These are phyloP conservation scores for Fusarium pilosicola DNA, from an alignment of 2,329 filamentous ascomycete species.

Conservation along the genomic window DNA sequence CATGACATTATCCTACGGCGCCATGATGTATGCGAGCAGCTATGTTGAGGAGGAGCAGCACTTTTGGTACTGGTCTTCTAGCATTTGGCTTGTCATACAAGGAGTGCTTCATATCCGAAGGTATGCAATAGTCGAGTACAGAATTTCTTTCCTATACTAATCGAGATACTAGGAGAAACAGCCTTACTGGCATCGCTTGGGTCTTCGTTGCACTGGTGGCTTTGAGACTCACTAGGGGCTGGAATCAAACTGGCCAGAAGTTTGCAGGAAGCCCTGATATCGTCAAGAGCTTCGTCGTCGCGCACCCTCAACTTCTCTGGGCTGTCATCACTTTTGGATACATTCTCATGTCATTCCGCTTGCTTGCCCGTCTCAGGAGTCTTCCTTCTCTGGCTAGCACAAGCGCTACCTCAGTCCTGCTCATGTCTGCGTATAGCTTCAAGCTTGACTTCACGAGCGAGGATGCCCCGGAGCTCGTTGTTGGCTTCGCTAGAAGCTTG, in stretches of 20 bases:
- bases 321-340: slow-evolving; percentile 75
- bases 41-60: slow-evolving; percentile 99
- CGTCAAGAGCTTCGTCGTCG: slow-evolving; percentile 74
- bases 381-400: slow-evolving; percentile 55
- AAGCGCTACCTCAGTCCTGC: slow-evolving; percentile 54
- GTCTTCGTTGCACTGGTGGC: slow-evolving; percentile 62
- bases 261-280: slow-evolving; percentile 92
- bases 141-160: slow-evolving; percentile 1
- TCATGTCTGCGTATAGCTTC: slow-evolving; percentile 75
- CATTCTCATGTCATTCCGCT: slow-evolving; percentile 62
- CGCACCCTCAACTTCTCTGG: slow-evolving; percentile 78
- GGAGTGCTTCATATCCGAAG: slow-evolving; percentile 58
- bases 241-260: slow-evolving; percentile 99
- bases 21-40: slow-evolving; percentile 98
- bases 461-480: slow-evolving; percentile 85
- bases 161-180: slow-evolving; percentile 37
- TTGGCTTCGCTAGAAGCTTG: slow-evolving; percentile 55
- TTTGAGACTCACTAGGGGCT: slow-evolving; percentile 76
- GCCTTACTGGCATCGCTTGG: slow-evolving; percentile 47
- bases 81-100: slow-evolving; percentile 72
- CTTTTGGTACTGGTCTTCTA: slow-evolving; percentile 94
- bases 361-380: slow-evolving; percentile 55
- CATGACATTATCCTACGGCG: slow-evolving; percentile 71
- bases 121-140: slow-evolving; percentile 41
- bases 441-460: slow-evolving; percentile 89